Evolutionary conservation across 1,139 yeast species (phyloP).

Genomic region (Scheffersomyces illinoinensis): DNA sequence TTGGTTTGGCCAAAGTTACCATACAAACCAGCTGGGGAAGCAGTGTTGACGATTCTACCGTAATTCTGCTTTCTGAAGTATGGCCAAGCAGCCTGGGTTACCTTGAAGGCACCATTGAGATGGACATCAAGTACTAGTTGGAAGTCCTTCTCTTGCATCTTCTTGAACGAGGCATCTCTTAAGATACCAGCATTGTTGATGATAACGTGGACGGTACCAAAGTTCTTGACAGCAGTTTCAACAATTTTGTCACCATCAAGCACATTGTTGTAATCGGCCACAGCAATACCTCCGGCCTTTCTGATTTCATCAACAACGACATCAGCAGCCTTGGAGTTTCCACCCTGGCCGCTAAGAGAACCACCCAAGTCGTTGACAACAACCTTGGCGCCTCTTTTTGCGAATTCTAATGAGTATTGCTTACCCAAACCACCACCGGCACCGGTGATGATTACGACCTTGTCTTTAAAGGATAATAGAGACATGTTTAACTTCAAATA

Average conservation of each 20-base stretch:
- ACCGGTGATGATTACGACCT: slow-evolving; percentile 91
- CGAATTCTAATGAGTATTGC: slow-evolving; percentile 84
- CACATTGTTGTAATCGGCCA: slow-evolving; percentile 92
- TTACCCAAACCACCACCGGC: slow-evolving; percentile 98
- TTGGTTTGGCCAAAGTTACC: slow-evolving; percentile 98
- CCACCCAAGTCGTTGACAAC: slow-evolving; percentile 96
- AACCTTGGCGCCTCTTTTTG: slow-evolving; percentile 85
- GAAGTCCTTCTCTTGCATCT: slow-evolving; percentile 82
- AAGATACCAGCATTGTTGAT: slow-evolving; percentile 95
- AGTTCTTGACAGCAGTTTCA: slow-evolving; percentile 80
- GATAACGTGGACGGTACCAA: slow-evolving; percentile 86
- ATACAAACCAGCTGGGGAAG: slow-evolving; percentile 95
- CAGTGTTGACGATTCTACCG: slow-evolving; percentile 88
- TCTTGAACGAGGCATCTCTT: slow-evolving; percentile 74
- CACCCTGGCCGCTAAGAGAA: slow-evolving; percentile 69
- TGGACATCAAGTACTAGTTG: slow-evolving; percentile 83
- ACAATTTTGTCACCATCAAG: slow-evolving; percentile 84
- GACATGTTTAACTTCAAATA: slow-evolving; percentile 23
- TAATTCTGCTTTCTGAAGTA: slow-evolving; percentile 78
- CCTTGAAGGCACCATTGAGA: slow-evolving; percentile 83
- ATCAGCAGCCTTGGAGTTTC: slow-evolving; percentile 75
- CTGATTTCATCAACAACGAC: slow-evolving; percentile 83
- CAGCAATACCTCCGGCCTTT: slow-evolving; percentile 79
- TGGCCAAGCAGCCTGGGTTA: slow-evolving; percentile 93
- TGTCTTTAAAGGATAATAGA: slow-evolving; percentile 60